Percentiles rank a stretch among this genome's conserved stretches.
Evolutionary conservation across 768 basidiomycete genomes (phyloP).

Genomic region (Hericium alpestre): DNA sequence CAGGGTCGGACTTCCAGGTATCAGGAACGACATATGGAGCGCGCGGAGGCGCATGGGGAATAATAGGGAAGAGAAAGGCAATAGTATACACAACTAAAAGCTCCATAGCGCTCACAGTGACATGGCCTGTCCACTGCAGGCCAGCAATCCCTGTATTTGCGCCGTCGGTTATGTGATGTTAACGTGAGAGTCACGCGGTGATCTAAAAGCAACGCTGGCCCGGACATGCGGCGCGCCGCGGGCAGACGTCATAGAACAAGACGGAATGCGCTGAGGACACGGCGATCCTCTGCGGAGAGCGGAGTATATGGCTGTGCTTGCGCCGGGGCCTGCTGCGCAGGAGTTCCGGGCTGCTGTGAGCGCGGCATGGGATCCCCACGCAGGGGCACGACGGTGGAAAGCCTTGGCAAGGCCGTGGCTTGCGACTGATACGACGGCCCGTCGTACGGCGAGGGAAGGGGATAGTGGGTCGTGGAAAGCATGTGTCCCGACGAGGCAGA

Average conservation of each 20-base stretch:
- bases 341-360: constrained; percentile 3
- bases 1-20: not conserved
- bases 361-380: constrained; percentile 3
- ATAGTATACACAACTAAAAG: not conserved
- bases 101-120: not conserved
- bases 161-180: not conserved
- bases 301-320: constrained; percentile 17
- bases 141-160: not conserved
- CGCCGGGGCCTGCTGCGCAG: constrained; percentile 6
- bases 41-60: not conserved
- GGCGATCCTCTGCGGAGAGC: constrained; percentile 24
- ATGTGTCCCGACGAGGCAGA: not conserved
- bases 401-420: constrained; percentile 8
- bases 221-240: not conserved
- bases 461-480: constrained; percentile 4
- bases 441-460: not conserved
- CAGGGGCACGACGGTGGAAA: constrained; percentile 11
- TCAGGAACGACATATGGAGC: not conserved
- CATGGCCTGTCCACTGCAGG: not conserved
- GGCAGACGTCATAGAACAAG: constrained; percentile 17
- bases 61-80: not conserved
- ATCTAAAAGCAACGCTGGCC: not conserved
- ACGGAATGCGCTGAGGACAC: constrained; percentile 25
- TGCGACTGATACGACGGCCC: constrained; percentile 5
- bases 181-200: not conserved